Conservation (phyloP, 495 filamentous ascomycete species). For the Aspergillus sparsus region DNA sequence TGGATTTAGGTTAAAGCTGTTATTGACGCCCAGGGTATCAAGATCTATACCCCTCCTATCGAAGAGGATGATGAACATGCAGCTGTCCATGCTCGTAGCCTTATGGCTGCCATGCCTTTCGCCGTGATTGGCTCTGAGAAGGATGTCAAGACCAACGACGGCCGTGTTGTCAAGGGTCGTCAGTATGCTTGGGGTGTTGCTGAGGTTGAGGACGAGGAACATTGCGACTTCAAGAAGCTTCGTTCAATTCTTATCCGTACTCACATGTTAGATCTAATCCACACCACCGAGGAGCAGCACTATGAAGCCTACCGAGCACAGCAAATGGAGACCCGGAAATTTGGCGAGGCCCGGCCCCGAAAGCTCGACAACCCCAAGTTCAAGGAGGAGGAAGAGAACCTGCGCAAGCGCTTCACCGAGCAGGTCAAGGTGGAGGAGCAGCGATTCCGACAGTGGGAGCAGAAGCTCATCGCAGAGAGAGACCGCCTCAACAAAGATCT, state of each 20-base stretch:
- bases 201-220: conserved; percentile 98
- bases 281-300: conserved; percentile 98
- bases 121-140: conserved; percentile 99
- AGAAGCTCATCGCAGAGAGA: conserved; percentile 97
- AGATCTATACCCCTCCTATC: conserved; percentile 96
- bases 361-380: conserved; percentile 99
- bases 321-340: conserved; percentile 99
- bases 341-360: conserved; percentile 92
- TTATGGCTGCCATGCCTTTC: conserved; percentile 97
- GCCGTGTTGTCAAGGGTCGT: conserved; percentile 95
- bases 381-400: conserved; percentile 98
- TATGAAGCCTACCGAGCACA: conserved; percentile 98
- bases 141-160: conserved; percentile 94
- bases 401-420: conserved; percentile 98
- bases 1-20: conserved; percentile 78
- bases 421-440: conserved; percentile 99
- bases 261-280: conserved; percentile 99
- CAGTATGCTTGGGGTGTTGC: conserved; percentile 99
- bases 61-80: conserved; percentile 98
- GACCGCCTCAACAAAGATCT: conserved; percentile 99
- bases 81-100: conserved; percentile 85
- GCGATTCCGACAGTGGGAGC: conserved; percentile 98
- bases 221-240: conserved; percentile 99
- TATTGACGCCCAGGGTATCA: conserved; percentile 97
- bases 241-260: conserved; percentile 98